Evolutionary conservation across 768 basidiomycete species (phyloP), one percentile per base, ranked within the genome.

Genomic region (Punctularia strigosozonata): DNA sequence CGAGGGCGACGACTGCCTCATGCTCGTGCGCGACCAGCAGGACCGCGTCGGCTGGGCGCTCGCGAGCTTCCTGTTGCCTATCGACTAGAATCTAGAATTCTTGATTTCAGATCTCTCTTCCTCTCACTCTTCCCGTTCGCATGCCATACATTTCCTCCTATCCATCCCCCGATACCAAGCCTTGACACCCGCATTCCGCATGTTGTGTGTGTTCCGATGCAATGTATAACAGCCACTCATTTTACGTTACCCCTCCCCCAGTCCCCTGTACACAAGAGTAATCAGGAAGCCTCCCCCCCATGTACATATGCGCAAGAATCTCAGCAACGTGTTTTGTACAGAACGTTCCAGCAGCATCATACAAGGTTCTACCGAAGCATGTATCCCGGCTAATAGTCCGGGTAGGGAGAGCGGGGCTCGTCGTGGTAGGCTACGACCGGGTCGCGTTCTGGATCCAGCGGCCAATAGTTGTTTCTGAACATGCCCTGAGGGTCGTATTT

Each of bases 381-480:
- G 21, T 22, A 12, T 12, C 22, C 13, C 21, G 23, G 14, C 14
- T 15, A 15, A n/a, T 6, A 23, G 23, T 59, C 50, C 41, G 56
- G 52, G 36, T 52, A 47, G 2, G 71, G 72, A 4, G 69, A 70
- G 8, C 64, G 63, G 0, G 81, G 80, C 47, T 86, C 83, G 43
- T 83, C 80, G 5, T 61, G 63, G 31, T 69, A 54, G 7, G 76
- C 65, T 24, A 73, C 65, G n/a, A 85, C 63, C 2, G 57, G 56
- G 1, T 72, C 58, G 2, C 77, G 77, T 15, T 66, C 54, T 20
- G 66, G 65, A 50, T 80, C 64, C 41, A 85, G 53, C 15, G 88
- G 88, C 85, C 89, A 92, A 51, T 89, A 75, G 10, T 75, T 71
- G 50, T 88, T 80, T 42, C 60, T 68, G 64, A 91, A 88, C 31